Base-by-base conservation (phyloP, 495 filamentous ascomycete species). In the Trichoderma gamsii region DNA sequence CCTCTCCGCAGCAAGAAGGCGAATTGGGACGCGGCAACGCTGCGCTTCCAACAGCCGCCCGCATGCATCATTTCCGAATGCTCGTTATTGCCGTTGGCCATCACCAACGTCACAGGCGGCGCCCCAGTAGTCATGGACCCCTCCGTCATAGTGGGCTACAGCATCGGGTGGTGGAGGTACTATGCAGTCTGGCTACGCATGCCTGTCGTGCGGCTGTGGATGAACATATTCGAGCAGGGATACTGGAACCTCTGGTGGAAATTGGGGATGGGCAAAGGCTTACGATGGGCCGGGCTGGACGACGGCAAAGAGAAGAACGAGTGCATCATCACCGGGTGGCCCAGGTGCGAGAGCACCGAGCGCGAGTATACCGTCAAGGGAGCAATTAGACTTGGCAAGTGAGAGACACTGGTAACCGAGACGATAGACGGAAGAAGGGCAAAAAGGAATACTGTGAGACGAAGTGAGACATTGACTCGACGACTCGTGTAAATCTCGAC, bases 101-200 rank as follows among this genome's bases (percentile, higher is more conserved):
- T 61, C 25, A 61, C 56, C 56, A 61, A 61, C 56, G 56, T 61
- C 25, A 61, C 56, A 18, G 56, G 56, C 27, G 56, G 56, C 27
- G 56, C 56, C 13, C 56, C 56, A 4, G 56, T 61, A 25, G 56
- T 61, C 25, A 61, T 61, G 56, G 56, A 61, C 13, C 56, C 56
- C 25, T 29, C 56, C 25, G 56, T 61, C 27, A 32, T 61, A 16
- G 56, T 61, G 56, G 56, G 56, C 56, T 61, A 61, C 25, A 61
- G 56, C 56, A 11, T 61, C 56, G 29, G 29, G 56, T 61, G 56
- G 56, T 61, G 56, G 56, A 61, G 56, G 56, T 61, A 61, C 25
- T 61, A 61, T 25, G 56, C 56, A 13, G 25, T 61, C 25, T 61
- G 56, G 56, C 56, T 61, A 4, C 56, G 56, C 23, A 61, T 32